Percentiles rank a stretch among this genome's conserved stretches.
phyloP scores from a whole-genome alignment of 345 rosid genomes.

The Euphorbia pulcherrima region DNA sequence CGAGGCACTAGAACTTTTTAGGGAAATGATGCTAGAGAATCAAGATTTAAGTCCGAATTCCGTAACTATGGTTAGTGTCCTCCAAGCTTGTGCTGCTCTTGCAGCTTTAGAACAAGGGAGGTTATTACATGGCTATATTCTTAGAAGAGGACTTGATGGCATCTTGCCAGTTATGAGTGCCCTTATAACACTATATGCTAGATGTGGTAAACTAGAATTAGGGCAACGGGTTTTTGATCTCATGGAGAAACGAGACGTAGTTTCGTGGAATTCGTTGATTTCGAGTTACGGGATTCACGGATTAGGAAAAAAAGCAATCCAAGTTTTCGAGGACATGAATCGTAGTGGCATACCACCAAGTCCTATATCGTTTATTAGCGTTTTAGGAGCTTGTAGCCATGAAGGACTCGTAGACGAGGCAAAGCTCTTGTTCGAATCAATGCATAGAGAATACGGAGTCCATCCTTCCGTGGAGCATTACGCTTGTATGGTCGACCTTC shows the following conservation, averaged over 20 bases:
- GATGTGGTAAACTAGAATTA: constrained; percentile 26
- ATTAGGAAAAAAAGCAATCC: constrained; percentile 27
- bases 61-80: constrained; percentile 32
- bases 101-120: constrained; percentile 41
- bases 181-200: constrained; percentile 29
- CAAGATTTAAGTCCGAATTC: constrained; percentile 26
- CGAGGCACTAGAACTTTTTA: constrained; percentile 27
- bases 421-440: constrained; percentile 22
- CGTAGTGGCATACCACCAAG: constrained; percentile 14
- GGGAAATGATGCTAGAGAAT: constrained; percentile 25
- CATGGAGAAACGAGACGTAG: constrained; percentile 24
- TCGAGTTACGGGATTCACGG: constrained; percentile 33
- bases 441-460: constrained; percentile 17
- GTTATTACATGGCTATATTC: constrained; percentile 38
- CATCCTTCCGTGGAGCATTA: constrained; percentile 55
- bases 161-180: constrained; percentile 27
- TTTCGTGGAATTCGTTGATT: constrained; percentile 30
- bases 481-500: constrained; percentile 65
- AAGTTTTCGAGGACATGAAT: constrained; percentile 26
- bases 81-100: constrained; percentile 40
- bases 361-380: constrained; percentile 25
- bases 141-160: constrained; percentile 26
- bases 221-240: constrained; percentile 23
- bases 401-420: constrained; percentile 30
- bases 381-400: constrained; percentile 31